Evolutionary conservation across 129 eudicot species (phyloP).

Genomic region (Flaveria brownii): DNA sequence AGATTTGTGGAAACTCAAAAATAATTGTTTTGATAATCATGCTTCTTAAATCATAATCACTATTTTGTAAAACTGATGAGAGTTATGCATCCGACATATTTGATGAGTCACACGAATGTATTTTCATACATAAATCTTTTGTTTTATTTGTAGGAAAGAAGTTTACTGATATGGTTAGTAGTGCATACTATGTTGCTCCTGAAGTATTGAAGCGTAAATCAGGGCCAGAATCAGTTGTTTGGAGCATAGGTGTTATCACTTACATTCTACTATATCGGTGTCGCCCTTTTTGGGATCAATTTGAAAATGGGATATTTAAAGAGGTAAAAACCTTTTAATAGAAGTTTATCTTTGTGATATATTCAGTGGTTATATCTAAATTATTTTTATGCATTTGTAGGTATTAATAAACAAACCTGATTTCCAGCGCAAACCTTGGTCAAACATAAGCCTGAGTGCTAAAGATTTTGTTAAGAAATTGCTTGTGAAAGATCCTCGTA

Average conservation of each 20-base stretch:
- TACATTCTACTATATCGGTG: constrained; percentile 93
- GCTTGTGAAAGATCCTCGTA: constrained; percentile 90
- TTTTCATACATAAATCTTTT: constrained; percentile 6
- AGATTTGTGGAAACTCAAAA: no score
- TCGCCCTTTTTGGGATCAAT: constrained; percentile 97
- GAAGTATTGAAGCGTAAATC: constrained; percentile 94
- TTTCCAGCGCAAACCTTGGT: constrained; percentile 97
- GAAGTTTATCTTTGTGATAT: neutral
- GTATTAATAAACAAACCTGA: constrained; percentile 89
- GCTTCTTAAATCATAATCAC: no score
- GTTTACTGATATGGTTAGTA: constrained; percentile 88
- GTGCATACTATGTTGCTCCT: constrained; percentile 99
- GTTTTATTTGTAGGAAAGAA: constrained; percentile 61
- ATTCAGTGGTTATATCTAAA: neutral
- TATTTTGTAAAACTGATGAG: no score
- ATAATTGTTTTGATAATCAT: no score
- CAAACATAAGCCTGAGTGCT: constrained; percentile 71
- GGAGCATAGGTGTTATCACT: constrained; percentile 99
- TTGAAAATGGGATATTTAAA: constrained; percentile 91
- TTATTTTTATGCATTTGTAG: constrained; percentile 34
- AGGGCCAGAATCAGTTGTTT: constrained; percentile 96
- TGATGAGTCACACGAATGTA: neutral
- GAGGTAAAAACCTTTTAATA: constrained; percentile 46
- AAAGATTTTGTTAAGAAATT: constrained; percentile 91
- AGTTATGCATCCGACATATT: no score